phyloP scores from a whole-genome alignment of 2,329 filamentous ascomycete genomes.

The Mycosphaerella sp. region DNA sequence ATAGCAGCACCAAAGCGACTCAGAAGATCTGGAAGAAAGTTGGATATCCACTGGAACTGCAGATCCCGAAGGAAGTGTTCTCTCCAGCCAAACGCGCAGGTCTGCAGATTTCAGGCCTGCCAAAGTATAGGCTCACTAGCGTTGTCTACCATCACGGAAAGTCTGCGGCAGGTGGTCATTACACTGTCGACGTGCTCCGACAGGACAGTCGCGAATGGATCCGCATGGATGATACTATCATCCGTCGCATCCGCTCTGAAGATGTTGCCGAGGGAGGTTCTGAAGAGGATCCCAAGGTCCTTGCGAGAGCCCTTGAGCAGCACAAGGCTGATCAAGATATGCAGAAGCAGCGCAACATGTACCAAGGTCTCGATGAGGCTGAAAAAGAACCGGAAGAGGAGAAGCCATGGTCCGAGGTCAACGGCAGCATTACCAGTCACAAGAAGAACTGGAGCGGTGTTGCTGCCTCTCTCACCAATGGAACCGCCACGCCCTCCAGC shows the following conservation, averaged over 20 bases:
- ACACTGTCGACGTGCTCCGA: conserved; percentile 92
- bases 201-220: conserved; percentile 97
- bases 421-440: conserved; percentile 45
- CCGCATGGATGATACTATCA: conserved; percentile 86
- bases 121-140: conserved; percentile 77
- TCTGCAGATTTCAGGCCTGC: conserved; percentile 48
- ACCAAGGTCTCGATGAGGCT: conserved; percentile 60
- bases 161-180: conserved; percentile 91
- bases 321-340: conserved; percentile 52
- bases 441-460: conserved; percentile 54
- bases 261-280: conserved; percentile 82
- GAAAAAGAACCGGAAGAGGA: conserved; percentile 59
- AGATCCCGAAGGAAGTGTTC: conserved; percentile 86
- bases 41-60: conserved; percentile 87
- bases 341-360: conserved; percentile 58
- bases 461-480: conserved; percentile 49
- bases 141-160: conserved; percentile 98
- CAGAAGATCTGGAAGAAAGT: conserved; percentile 99
- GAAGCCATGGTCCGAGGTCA: conserved; percentile 76
- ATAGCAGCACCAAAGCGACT: conserved; percentile 69
- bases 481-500: conserved; percentile 45
- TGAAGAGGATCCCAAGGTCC: conserved; percentile 68
- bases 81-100: conserved; percentile 65
- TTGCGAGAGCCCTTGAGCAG: conserved; percentile 59
- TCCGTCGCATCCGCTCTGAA: conserved; percentile 75